Percentiles rank a stretch among this genome's conserved stretches.
Conservation (phyloP, 2,329 filamentous ascomycete genomes). For the Corinectria fuckeliana region DNA sequence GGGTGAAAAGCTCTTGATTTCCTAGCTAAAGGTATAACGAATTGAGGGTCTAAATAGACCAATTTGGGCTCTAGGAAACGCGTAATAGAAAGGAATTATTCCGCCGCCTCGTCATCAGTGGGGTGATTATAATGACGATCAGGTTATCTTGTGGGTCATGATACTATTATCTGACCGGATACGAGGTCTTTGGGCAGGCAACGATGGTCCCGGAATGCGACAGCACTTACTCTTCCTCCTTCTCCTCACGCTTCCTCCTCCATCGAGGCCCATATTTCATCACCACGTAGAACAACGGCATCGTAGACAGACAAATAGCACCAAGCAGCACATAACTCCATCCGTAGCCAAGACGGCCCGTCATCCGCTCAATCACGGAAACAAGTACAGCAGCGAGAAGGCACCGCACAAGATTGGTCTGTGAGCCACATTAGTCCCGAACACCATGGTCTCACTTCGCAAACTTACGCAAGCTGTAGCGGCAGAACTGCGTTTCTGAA, state of each 20-base stretch:
- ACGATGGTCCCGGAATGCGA: too few relatives aligned
- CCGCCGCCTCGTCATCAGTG: too few relatives aligned
- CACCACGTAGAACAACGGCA: conserved; percentile 8
- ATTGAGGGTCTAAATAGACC: too few relatives aligned
- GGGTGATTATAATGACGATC: too few relatives aligned
- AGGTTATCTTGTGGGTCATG: too few relatives aligned
- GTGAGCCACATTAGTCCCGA: not conserved
- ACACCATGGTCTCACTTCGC: not conserved
- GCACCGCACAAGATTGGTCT: conserved; percentile 20
- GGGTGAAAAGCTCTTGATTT: too few relatives aligned
- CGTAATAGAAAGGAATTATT: too few relatives aligned
- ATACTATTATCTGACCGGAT: too few relatives aligned
- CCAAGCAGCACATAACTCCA: conserved; percentile 18
- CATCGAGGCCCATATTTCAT: conserved; percentile 11
- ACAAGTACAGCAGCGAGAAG: conserved; percentile 15
- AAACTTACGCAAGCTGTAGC: conserved; percentile 13
- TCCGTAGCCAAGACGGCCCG: conserved; percentile 9
- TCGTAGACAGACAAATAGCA: conserved; percentile 1
- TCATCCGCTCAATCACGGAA: conserved; percentile 15
- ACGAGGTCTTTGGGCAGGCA: too few relatives aligned
- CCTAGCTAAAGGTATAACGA: too few relatives aligned
- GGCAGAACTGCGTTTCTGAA: conserved; percentile 13
- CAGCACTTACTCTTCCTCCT: not conserved
- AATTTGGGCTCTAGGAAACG: too few relatives aligned
- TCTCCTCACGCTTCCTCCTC: conserved; percentile 4